phyloP scores from a whole-genome alignment of 2,329 filamentous ascomycete species.

The Diplocarpon mali region DNA sequence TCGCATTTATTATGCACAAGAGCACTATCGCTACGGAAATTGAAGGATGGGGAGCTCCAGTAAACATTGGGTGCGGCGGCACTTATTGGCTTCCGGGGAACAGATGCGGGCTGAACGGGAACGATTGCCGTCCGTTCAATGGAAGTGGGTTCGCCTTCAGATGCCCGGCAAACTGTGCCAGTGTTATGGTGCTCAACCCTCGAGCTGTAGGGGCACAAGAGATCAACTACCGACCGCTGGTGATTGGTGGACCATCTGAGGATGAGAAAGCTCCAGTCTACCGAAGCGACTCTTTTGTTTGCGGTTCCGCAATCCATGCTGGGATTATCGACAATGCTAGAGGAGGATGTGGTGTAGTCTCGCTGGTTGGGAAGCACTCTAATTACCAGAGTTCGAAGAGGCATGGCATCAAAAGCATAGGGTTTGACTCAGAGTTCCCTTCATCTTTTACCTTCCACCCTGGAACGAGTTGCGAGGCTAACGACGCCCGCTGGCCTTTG shows the following conservation, averaged over 20 bases:
- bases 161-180: constrained; percentile 62
- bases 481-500: constrained; percentile 74
- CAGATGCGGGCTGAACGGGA: constrained; percentile 62
- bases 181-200: constrained; percentile 55
- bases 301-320: constrained; percentile 72
- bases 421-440: constrained; percentile 83
- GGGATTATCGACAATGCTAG: constrained; percentile 60
- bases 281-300: constrained; percentile 82
- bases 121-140: constrained; percentile 63
- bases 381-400: constrained; percentile 51
- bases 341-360: constrained; percentile 75
- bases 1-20: constrained; percentile 55
- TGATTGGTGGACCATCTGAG: constrained; percentile 53
- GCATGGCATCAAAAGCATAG: constrained; percentile 67
- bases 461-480: constrained; percentile 54
- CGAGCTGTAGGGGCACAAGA: constrained; percentile 64
- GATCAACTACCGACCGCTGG: constrained; percentile 51
- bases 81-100: constrained; percentile 64
- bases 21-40: constrained; percentile 51
- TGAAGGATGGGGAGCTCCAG: constrained; percentile 54
- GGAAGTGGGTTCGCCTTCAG: constrained; percentile 61
- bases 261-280: constrained; percentile 47
- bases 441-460: constrained; percentile 69
- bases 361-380: constrained; percentile 56
- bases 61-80: constrained; percentile 53